phyloP scores from a whole-genome alignment of 176 grass and related monocot genomes.

The Oryza meridionalis region DNA sequence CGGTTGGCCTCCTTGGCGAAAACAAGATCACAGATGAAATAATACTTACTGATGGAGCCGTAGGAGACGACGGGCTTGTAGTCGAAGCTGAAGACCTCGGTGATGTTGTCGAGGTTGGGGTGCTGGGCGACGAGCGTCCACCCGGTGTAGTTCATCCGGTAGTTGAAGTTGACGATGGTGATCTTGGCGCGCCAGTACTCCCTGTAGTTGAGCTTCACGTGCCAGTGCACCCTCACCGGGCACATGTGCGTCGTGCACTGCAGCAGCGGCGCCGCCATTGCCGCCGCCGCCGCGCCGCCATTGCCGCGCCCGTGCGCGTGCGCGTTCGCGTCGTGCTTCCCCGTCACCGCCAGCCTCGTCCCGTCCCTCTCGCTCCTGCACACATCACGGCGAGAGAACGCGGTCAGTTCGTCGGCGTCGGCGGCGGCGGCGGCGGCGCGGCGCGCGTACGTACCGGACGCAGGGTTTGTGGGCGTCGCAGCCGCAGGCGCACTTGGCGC shows the following conservation, averaged over 20 bases:
- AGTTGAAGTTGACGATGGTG: conserved; percentile 91
- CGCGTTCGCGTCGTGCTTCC: conserved; percentile 55
- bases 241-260: conserved; percentile 96
- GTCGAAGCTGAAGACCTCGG: conserved; percentile 89
- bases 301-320: conserved; percentile 36
- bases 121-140: conserved; percentile 95
- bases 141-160: conserved; percentile 92
- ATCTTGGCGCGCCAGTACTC: conserved; percentile 94
- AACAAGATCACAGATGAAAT: too few species aligned
- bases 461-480: conserved; percentile 80
- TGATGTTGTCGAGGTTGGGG: conserved; percentile 89
- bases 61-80: conserved; percentile 85
- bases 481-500: conserved; percentile 80
- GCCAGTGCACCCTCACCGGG: conserved; percentile 92
- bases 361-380: conserved; percentile 50
- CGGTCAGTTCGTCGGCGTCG: background rate
- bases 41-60: conserved; percentile 65
- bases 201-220: conserved; percentile 96
- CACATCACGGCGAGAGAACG: too few species aligned
- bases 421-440: too few species aligned
- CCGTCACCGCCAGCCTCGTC: conserved; percentile 47
- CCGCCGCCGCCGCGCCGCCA: background rate
- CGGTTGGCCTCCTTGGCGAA: too few species aligned
- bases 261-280: conserved; percentile 48
- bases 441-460: conserved; percentile 46